A percentile compares a stretch with the other conserved stretches of the same genome.
These are phyloP conservation scores for Erysiphe pisi DNA, from an alignment of 2,329 filamentous ascomycete genomes.

Conservation along the genomic window DNA sequence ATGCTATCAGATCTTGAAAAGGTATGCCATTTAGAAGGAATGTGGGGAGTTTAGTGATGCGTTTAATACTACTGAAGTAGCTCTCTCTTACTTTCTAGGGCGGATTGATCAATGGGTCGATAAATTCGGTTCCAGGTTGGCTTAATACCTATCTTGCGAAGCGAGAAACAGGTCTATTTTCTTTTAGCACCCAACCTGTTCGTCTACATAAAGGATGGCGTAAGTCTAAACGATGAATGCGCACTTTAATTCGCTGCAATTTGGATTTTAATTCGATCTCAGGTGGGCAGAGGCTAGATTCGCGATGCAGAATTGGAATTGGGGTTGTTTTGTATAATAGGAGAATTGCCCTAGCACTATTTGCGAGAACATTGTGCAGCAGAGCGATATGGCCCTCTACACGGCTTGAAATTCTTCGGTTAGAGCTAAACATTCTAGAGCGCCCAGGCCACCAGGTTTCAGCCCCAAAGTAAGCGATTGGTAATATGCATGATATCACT, in stretches of 20 bases:
- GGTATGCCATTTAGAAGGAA: background rate
- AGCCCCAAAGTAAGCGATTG: background rate
- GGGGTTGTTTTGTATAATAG: background rate
- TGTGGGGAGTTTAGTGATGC: background rate
- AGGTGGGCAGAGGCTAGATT: background rate
- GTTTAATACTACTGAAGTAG: background rate
- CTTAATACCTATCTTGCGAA: background rate
- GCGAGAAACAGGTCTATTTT: background rate
- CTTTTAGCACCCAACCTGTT: background rate
- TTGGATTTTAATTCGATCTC: background rate
- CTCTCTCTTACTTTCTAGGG: background rate
- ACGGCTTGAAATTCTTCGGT: background rate
- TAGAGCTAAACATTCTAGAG: background rate
- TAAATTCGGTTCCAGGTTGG: background rate
- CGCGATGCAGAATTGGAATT: background rate
- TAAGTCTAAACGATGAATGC: background rate
- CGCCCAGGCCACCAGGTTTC: background rate
- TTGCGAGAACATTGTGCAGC: background rate
- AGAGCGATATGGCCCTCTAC: background rate
- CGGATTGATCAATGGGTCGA: background rate
- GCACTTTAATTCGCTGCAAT: background rate
- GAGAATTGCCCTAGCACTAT: background rate
- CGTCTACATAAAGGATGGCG: background rate
- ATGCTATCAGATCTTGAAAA: background rate
- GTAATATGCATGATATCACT: conserved; percentile 5